phyloP scores from a whole-genome alignment of 345 rosid genomes.

The Ceriops zippeliana region DNA sequence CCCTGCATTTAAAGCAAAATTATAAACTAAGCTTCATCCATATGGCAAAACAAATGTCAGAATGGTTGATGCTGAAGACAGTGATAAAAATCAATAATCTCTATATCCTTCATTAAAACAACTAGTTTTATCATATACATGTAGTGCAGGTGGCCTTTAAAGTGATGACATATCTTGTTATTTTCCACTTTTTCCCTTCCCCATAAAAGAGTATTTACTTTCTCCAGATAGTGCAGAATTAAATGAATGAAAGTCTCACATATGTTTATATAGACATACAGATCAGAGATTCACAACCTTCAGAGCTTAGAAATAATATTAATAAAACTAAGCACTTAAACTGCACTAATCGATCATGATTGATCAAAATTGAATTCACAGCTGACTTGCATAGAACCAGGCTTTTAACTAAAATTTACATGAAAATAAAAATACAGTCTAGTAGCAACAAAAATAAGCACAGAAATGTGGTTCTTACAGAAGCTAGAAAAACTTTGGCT shows the following conservation, averaged over 20 bases:
- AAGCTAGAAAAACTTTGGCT: constrained; percentile 77
- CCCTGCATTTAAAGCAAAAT: constrained; percentile 46
- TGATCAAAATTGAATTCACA: too few species aligned
- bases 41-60: neutral
- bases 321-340: too few species aligned
- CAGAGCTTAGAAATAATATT: too few species aligned
- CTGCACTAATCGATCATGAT: too few species aligned
- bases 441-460: neutral
- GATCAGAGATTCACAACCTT: too few species aligned
- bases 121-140: neutral
- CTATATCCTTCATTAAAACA: neutral
- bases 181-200: neutral
- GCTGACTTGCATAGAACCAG: too few species aligned
- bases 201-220: too few species aligned
- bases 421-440: neutral
- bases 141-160: neutral
- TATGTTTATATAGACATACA: too few species aligned
- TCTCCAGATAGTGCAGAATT: too few species aligned
- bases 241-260: too few species aligned
- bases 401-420: neutral
- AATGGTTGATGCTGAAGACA: neutral
- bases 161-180: neutral
- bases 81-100: neutral
- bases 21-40: neutral
- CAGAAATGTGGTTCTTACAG: constrained; percentile 46